phyloP scores from a whole-genome alignment of 768 basidiomycete species.

The Kwoniella heveanensis region DNA sequence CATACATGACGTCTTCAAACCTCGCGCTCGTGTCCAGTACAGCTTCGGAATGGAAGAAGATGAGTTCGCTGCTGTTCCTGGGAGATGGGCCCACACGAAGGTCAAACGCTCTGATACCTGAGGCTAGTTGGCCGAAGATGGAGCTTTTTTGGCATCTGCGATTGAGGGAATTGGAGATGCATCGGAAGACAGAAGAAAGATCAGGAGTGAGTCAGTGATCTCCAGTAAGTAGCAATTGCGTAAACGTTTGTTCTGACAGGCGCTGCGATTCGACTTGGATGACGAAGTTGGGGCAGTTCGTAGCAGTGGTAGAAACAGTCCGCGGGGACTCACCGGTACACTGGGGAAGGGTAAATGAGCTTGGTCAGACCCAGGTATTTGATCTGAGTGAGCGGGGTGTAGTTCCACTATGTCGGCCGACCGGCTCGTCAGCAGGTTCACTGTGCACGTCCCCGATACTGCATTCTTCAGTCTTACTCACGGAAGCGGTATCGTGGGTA shows the following conservation, averaged over 20 bases:
- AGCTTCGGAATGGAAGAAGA: conserved; percentile 26
- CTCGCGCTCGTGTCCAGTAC: conserved; percentile 17
- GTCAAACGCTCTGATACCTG: conserved; percentile 20
- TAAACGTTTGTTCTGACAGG: too few species aligned
- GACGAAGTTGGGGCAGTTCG: too few species aligned
- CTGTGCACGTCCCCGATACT: too few species aligned
- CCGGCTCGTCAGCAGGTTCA: too few species aligned
- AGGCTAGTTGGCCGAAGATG: conserved; percentile 12
- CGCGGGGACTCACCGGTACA: conserved; percentile 3
- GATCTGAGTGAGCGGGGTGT: conserved; percentile 19
- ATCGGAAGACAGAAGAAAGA: too few species aligned
- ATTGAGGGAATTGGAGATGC: too few species aligned
- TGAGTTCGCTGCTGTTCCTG: conserved; percentile 12
- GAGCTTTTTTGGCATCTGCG: conserved; percentile 9
- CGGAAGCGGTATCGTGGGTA: conserved; percentile 23
- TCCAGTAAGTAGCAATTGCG: too few species aligned
- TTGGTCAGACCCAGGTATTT: conserved; percentile 10
- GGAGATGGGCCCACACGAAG: conserved; percentile 17
- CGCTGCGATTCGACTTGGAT: too few species aligned
- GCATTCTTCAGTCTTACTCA: too few species aligned
- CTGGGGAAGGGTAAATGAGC: conserved; percentile 13
- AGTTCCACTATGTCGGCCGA: conserved; percentile 22
- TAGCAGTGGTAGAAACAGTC: too few species aligned
- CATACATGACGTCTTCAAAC: conserved; percentile 19
- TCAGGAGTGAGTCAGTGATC: too few species aligned